These are phyloP conservation scores for Durio zibethinus DNA, from an alignment of 345 rosid genomes.

Conservation along the genomic window DNA sequence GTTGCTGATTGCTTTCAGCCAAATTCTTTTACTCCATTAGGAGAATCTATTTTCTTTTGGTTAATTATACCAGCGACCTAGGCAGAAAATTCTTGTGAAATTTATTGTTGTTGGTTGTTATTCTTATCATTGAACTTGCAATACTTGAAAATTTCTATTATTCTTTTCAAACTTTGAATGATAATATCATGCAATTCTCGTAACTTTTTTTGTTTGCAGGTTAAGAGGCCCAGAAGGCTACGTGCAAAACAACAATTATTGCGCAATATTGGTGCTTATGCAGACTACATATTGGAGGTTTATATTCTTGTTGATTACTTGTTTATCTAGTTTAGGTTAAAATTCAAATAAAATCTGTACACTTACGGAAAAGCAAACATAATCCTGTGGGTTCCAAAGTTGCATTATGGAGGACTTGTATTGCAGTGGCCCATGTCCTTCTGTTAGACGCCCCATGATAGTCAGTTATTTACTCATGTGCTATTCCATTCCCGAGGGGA, in stretches of 20 bases:
- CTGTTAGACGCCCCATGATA: background rate
- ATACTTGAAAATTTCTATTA: background rate
- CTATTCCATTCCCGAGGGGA: background rate
- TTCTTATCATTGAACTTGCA: background rate
- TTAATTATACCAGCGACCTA: background rate
- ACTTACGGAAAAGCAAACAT: background rate
- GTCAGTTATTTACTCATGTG: background rate
- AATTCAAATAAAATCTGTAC: background rate
- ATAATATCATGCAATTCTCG: constrained; percentile 9
- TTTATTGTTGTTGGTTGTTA: background rate
- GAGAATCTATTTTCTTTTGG: background rate
- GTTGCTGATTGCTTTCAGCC: background rate
- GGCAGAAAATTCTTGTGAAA: background rate
- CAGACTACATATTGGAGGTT: constrained; percentile 59
- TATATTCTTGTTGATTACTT: constrained; percentile 3
- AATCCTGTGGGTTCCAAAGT: no score
- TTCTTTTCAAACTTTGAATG: constrained; percentile 6
- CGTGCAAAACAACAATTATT: constrained; percentile 45
- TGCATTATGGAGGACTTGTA: constrained; percentile 2
- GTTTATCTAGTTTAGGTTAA: background rate
- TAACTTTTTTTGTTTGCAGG: constrained; percentile 26
- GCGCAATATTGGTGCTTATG: constrained; percentile 45
- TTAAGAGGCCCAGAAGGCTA: constrained; percentile 48
- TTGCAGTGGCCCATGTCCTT: background rate
- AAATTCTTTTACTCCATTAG: background rate